Evolutionary conservation across 805 yeast genomes (phyloP).

Genomic region (Kluyveromyces siamensis): DNA sequence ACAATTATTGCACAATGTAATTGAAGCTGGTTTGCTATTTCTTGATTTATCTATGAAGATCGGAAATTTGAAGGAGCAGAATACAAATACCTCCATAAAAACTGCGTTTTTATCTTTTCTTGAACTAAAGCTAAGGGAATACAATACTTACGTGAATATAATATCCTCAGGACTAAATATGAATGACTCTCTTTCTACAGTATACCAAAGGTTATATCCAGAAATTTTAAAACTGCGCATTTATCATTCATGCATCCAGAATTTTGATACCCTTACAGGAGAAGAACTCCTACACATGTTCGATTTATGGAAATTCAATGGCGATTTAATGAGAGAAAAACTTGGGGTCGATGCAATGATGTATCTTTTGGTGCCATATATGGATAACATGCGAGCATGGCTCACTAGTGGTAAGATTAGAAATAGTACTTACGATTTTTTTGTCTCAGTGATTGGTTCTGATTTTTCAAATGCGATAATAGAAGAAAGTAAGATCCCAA

Average conservation of each 20-base stretch:
- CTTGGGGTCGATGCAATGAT: slow-evolving; percentile 38
- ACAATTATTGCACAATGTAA: slow-evolving; percentile 43
- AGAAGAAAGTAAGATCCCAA: slow-evolving; percentile 29
- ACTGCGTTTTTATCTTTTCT: slow-evolving; percentile 51
- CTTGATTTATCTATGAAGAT: slow-evolving; percentile 33
- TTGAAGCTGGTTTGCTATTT: slow-evolving; percentile 69
- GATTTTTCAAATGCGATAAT: slow-evolving; percentile 9
- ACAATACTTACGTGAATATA: slow-evolving; percentile 34
- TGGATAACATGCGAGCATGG: slow-evolving; percentile 57
- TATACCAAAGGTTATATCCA: background rate
- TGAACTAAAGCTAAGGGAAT: slow-evolving; percentile 33
- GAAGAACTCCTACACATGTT: slow-evolving; percentile 48
- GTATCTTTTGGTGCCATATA: slow-evolving; percentile 49
- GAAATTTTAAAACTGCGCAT: slow-evolving; percentile 52
- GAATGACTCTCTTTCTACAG: background rate
- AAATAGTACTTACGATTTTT: slow-evolving; percentile 53
- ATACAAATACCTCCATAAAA: slow-evolving; percentile 42
- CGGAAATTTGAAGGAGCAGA: slow-evolving; percentile 21
- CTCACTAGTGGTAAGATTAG: slow-evolving; percentile 51
- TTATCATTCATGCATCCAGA: slow-evolving; percentile 36
- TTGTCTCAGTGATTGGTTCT: slow-evolving; percentile 28
- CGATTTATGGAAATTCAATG: slow-evolving; percentile 44
- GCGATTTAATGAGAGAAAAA: slow-evolving; percentile 45
- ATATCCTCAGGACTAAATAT: background rate
- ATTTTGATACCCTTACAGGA: slow-evolving; percentile 30